Base-by-base conservation (phyloP, 192 early-diverging fungal genomes). In the Entomortierella chlamydospora region DNA sequence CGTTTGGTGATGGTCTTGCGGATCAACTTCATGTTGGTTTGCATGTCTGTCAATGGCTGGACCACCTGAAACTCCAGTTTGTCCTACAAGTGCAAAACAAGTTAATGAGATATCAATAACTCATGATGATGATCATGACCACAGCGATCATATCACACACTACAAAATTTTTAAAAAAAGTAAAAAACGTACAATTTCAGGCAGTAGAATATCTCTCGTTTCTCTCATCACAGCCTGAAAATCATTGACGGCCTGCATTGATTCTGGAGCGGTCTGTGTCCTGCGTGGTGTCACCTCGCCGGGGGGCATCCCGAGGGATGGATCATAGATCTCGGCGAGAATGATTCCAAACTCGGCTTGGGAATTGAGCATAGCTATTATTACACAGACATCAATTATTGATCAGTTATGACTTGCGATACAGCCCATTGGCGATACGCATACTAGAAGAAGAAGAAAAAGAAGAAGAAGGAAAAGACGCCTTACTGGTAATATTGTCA, bases 1-100 rank as follows among this genome's bases (percentile, higher is more conserved):
- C 96, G 89, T 85, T 99, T 99, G 8, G 87, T 88, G 33, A 99
- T 94, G 15, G 93, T 87, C 72, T 91, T 93, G 77, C 90, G 89
- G 42, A 99, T 92, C 45, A 89, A 83, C 64, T 92, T 90, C 81
- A 95, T 84, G 63, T 98, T 82, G 7, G 80, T 78, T 53, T 94
- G 82, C 61, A 94, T 85, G 63, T 97, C 95, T n/a, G 78, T 68
- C n/a, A 91, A 62, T 1, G 97, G 97, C 9, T 84, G 83, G 4
- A 99, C 88, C 4, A 99, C 89, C 15, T 82, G 85, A 15, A 87
- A 70, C 81, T 99, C 97, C 49, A 99, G 82, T 6, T 83, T 66
- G 37, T 87, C 87, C 89, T 90, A 7, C 52, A 9, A 10, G 15
- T 0, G 37, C 39, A 47, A 26, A 54, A n/a, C n/a, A n/a, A n/a